These are phyloP conservation scores for Myxozyma geophila DNA, from an alignment of 805 yeast genomes.

Conservation along the genomic window DNA sequence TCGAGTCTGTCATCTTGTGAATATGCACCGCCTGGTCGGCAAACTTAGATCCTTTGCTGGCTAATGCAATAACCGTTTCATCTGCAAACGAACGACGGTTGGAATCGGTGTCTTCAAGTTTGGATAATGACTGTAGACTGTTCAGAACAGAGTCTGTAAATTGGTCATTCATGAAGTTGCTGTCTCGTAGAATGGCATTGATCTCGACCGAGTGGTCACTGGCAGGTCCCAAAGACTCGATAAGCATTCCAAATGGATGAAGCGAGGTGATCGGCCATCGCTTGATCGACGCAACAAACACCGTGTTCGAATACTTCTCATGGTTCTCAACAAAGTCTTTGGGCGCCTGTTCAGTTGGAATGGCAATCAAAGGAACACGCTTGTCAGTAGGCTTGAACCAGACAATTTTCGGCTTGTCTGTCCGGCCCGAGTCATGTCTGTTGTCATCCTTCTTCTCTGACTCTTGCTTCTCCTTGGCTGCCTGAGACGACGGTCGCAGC, in stretches of 20 bases:
- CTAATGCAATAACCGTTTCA: conserved; percentile 66
- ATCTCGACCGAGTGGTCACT: conserved; percentile 79
- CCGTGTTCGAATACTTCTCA: conserved; percentile 74
- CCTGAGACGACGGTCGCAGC: conserved; percentile 93
- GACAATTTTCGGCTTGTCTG: conserved; percentile 85
- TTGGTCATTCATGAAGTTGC: conserved; percentile 50
- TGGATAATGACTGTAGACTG: conserved; percentile 13
- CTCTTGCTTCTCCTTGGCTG: conserved; percentile 69
- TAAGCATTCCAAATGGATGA: conserved; percentile 95
- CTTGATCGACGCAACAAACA: conserved; percentile 93
- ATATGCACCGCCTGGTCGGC: conserved; percentile 81
- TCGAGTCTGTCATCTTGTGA: conserved; percentile 61
- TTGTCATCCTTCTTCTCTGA: conserved; percentile 44
- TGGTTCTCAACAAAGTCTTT: conserved; percentile 92
- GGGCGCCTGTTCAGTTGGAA: conserved; percentile 98
- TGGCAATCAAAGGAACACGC: conserved; percentile 95
- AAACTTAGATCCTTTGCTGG: conserved; percentile 60
- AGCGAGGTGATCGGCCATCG: conserved; percentile 99
- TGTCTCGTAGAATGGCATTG: conserved; percentile 82
- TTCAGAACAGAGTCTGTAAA: conserved; percentile 49
- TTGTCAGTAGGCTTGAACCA: conserved; percentile 99
- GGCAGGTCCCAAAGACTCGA: conserved; percentile 81
- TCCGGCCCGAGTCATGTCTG: conserved; percentile 36
- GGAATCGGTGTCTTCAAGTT: conserved; percentile 32
- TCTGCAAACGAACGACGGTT: conserved; percentile 59